These are phyloP conservation scores for Pseudozyma hubeiensis DNA, from an alignment of 1,284 basidiomycete genomes.

Conservation along the genomic window DNA sequence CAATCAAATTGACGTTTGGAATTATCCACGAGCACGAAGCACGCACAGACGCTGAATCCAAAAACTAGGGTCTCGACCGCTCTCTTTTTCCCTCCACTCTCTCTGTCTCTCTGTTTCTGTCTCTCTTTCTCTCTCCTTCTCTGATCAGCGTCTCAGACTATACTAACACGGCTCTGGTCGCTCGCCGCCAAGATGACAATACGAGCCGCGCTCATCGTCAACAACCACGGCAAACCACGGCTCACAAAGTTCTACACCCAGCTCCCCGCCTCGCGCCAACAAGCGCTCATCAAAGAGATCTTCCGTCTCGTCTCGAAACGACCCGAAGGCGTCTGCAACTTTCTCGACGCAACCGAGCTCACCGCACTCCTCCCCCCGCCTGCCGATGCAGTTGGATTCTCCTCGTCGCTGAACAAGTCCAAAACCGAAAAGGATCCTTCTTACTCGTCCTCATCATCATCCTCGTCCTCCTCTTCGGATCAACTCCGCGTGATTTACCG, in stretches of 20 bases:
- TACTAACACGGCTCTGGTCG: too few relatives aligned
- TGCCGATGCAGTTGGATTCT: conserved; percentile 40
- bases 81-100: too few relatives aligned
- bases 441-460: background rate
- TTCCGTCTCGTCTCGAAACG: conserved; percentile 64
- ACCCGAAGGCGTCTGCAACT: conserved; percentile 65
- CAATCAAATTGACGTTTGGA: conserved; percentile 5
- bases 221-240: conserved; percentile 89
- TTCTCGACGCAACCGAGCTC: conserved; percentile 66
- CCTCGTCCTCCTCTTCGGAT: conserved; percentile 18
- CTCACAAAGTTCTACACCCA: conserved; percentile 90
- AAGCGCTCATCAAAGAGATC: conserved; percentile 63
- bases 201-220: conserved; percentile 84
- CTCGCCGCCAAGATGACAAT: conserved; percentile 75
- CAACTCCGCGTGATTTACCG: conserved; percentile 66
- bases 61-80: background rate
- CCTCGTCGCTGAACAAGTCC: conserved; percentile 18
- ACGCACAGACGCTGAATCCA: background rate
- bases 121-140: too few relatives aligned
- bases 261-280: conserved; percentile 59
- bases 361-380: conserved; percentile 60
- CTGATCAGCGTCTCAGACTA: too few relatives aligned
- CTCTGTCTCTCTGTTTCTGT: too few relatives aligned
- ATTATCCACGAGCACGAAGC: background rate
- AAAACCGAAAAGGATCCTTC: conserved; percentile 7